A percentile compares a stretch with the other conserved stretches of the same genome.
Evolutionary conservation across 495 filamentous ascomycete genomes (phyloP).

Genomic region (Lepidopterella palustris): DNA sequence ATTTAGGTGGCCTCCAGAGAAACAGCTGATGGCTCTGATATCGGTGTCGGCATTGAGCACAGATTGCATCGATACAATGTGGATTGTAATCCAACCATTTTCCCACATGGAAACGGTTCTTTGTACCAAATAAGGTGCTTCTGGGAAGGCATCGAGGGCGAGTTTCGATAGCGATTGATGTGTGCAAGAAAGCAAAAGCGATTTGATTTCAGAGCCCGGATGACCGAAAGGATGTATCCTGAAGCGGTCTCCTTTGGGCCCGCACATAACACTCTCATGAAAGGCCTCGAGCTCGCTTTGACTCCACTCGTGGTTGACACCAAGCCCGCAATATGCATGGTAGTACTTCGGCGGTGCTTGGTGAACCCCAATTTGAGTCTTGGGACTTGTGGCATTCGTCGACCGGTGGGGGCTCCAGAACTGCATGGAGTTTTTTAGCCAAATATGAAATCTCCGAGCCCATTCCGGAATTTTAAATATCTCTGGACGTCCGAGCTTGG

Average conservation of each 20-base stretch:
- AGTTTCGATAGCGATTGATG: slow-evolving; percentile 29
- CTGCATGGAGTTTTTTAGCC: neutral
- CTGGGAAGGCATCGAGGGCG: slow-evolving; percentile 43
- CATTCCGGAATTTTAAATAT: slow-evolving; percentile 14
- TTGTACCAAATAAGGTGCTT: slow-evolving; percentile 39
- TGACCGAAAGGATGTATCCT: slow-evolving; percentile 38
- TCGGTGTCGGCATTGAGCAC: slow-evolving; percentile 39
- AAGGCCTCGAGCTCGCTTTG: slow-evolving; percentile 48
- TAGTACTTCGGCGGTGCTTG: slow-evolving; percentile 11
- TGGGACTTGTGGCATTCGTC: slow-evolving; percentile 34
- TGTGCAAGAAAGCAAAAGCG: slow-evolving; percentile 37
- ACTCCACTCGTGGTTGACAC: slow-evolving; percentile 19
- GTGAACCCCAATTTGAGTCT: slow-evolving; percentile 29
- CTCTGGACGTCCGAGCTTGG: slow-evolving; percentile 31
- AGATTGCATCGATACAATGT: slow-evolving; percentile 40
- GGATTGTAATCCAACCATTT: slow-evolving; percentile 40
- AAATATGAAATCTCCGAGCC: neutral
- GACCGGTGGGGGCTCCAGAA: slow-evolving; percentile 10
- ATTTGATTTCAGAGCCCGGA: slow-evolving; percentile 47
- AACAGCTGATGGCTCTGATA: slow-evolving; percentile 46
- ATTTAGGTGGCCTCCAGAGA: slow-evolving; percentile 34
- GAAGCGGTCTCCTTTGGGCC: slow-evolving; percentile 39
- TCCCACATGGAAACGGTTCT: slow-evolving; percentile 41
- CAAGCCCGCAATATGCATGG: slow-evolving; percentile 24
- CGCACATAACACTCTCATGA: slow-evolving; percentile 29